Conservation (phyloP, 148 eudicot genomes). For the Camellia lanceoleosa region DNA sequence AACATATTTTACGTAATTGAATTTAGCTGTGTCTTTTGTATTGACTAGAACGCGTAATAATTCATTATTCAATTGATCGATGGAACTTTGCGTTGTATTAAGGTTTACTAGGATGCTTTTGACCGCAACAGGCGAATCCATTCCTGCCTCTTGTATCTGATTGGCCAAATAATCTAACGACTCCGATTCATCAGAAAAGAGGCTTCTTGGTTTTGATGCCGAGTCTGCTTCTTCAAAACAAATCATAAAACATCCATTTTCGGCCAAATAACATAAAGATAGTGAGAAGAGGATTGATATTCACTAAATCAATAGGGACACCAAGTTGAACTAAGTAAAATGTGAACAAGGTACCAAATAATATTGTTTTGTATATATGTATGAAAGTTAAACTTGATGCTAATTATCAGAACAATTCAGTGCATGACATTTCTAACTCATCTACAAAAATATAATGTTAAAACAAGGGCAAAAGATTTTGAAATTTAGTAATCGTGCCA, state of each 20-base stretch:
- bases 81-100: conserved; percentile 8
- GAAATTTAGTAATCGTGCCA: no score
- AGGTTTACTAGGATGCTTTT: background rate
- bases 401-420: background rate
- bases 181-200: background rate
- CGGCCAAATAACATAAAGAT: background rate
- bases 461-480: background rate
- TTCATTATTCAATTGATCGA: conserved; percentile 4
- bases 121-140: background rate
- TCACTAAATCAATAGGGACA: background rate
- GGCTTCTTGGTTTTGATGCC: background rate
- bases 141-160: background rate
- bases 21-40: conserved; percentile 33
- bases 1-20: conserved; percentile 53
- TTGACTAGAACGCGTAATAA: conserved; percentile 13
- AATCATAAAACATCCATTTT: background rate
- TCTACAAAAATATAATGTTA: no score
- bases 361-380: no score
- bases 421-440: background rate
- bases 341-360: background rate
- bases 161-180: background rate
- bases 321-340: background rate
- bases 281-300: background rate
- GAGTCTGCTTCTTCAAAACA: conserved; percentile 3
- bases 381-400: background rate